Conservation (phyloP, 176 grass and related monocot genomes). For the Coix lacrymajobi region DNA sequence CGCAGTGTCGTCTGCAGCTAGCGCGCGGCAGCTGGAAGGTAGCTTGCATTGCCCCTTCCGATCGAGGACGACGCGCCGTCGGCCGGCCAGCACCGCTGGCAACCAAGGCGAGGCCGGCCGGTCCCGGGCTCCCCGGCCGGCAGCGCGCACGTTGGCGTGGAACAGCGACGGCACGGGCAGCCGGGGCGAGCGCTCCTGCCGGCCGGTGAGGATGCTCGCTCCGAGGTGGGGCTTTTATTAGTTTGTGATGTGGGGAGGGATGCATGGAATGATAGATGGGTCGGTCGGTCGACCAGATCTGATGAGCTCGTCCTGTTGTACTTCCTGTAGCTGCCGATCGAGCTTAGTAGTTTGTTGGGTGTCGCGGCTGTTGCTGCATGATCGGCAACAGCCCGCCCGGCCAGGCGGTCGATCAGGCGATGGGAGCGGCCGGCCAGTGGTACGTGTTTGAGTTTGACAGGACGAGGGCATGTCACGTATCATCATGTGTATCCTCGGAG, state of each 20-base stretch:
- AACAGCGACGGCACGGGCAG: not conserved
- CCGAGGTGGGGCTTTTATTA: not conserved
- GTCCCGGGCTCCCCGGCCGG: too few species aligned
- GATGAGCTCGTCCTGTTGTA: not conserved
- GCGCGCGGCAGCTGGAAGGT: not conserved
- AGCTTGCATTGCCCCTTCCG: not conserved
- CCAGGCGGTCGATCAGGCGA: too few species aligned
- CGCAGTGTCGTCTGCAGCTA: too few species aligned
- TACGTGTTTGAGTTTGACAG: not conserved
- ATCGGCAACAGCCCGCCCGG: not conserved
- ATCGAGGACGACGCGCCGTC: not conserved
- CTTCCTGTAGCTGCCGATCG: not conserved
- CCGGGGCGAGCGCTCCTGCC: not conserved
- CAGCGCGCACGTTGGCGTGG: not conserved
- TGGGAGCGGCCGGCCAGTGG: too few species aligned
- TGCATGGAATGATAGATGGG: not conserved
- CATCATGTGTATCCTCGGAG: not conserved
- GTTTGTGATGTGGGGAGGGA: not conserved
- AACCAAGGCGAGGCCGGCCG: not conserved
- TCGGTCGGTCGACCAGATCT: not conserved
- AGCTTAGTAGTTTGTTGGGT: not conserved
- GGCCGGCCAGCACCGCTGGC: not conserved
- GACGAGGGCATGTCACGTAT: not conserved
- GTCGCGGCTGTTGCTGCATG: not conserved
- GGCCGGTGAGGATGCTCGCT: not conserved